Evolutionary conservation across 805 yeast species (phyloP).

Genomic region (Vanderwaltozyma yarrowii): DNA sequence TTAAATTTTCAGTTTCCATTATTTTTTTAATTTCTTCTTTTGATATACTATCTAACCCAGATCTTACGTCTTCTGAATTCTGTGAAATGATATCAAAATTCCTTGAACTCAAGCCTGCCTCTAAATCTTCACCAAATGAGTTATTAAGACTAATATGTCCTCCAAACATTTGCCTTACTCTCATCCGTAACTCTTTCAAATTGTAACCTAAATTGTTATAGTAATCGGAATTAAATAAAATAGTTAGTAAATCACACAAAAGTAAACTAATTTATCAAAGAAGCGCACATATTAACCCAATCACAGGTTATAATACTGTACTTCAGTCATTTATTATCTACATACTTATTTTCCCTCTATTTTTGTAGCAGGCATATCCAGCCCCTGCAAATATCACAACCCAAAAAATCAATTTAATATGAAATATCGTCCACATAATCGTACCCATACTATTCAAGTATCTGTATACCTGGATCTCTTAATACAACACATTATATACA

Average conservation of each 20-base stretch:
- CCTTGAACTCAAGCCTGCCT: conserved; percentile 48
- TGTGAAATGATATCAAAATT: conserved; percentile 43
- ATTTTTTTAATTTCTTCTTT: conserved; percentile 41
- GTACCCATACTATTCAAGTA: too few species aligned
- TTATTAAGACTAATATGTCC: conserved; percentile 19
- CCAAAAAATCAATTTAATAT: background rate
- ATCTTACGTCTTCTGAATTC: conserved; percentile 43
- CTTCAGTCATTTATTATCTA: too few species aligned
- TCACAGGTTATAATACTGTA: background rate
- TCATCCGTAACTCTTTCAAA: conserved; percentile 7
- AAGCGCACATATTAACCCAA: too few species aligned
- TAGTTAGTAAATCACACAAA: too few species aligned
- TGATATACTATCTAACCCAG: conserved; percentile 50
- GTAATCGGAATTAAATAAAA: too few species aligned
- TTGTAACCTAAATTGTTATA: background rate
- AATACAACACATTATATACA: too few species aligned
- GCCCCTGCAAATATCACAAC: too few species aligned
- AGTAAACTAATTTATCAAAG: too few species aligned
- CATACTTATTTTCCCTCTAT: background rate
- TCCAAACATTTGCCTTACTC: conserved; percentile 18
- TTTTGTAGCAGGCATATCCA: background rate
- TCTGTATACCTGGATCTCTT: too few species aligned
- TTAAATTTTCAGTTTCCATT: conserved; percentile 41
- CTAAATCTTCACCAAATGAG: conserved; percentile 39
- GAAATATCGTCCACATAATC: background rate